Evolutionary conservation across 2,329 filamentous ascomycete species (phyloP).

Genomic region (Paraphaeosphaeria minitans): DNA sequence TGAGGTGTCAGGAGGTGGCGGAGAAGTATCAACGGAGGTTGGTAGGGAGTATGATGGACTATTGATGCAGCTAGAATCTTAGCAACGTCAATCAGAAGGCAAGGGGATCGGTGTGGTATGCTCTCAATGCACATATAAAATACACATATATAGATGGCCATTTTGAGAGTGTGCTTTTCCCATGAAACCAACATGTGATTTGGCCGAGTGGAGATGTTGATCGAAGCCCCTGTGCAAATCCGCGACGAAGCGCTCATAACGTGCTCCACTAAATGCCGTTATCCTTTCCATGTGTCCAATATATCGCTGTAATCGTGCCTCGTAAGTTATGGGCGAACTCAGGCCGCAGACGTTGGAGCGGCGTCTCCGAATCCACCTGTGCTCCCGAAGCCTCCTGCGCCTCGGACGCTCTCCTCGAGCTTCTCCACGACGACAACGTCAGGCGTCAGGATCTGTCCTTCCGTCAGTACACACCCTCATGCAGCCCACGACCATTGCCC

Average conservation of each 20-base stretch:
- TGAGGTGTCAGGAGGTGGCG: conserved; percentile 79
- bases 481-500: conserved; percentile 15
- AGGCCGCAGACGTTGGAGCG: conserved; percentile 11
- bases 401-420: conserved; percentile 87
- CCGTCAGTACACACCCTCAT: conserved; percentile 10
- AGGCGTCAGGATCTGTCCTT: conserved; percentile 77
- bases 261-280: no score
- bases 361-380: conserved; percentile 43
- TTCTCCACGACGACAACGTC: conserved; percentile 88
- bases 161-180: no score
- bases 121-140: no score
- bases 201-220: no score
- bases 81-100: no score
- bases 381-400: conserved; percentile 68
- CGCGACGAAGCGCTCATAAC: no score
- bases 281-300: no score
- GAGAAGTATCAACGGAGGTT: conserved; percentile 79
- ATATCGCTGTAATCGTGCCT: no score
- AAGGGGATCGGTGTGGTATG: no score
- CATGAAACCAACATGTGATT: no score
- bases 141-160: no score
- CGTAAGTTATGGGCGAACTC: not conserved
- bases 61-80: conserved; percentile 19
- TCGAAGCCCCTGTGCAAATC: no score
- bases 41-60: conserved; percentile 68